Base-by-base conservation (phyloP, 495 filamentous ascomycete genomes). In the Aspergillus sparsus region DNA sequence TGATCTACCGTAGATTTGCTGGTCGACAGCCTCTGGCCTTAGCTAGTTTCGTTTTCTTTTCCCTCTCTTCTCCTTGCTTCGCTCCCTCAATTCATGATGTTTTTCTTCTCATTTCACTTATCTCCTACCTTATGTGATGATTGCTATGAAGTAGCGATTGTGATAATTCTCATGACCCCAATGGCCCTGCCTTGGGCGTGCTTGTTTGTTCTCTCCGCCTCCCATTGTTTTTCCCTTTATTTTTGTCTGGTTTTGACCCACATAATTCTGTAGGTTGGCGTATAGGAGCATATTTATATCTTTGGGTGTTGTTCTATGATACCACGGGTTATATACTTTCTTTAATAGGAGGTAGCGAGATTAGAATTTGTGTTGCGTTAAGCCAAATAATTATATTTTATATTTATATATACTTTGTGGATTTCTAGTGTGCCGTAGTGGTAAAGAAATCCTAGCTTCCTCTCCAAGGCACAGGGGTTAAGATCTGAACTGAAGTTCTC, bases 251-350 rank as follows among this genome's bases (percentile, higher is more conserved):
- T 47, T 47, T 47, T 15, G 44, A 21, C 9, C 44, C 44, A 10
- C 16, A 47, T 47, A 47, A 61, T 62, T 61, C 21, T 47, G 44
- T 53, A 34, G 57, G 51, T n/a, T 55, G 58, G 58, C 55, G 55
- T 61, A 52, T 32, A 59, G 10, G 53, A 32, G 41, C 50, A 35
- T 42, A 18, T 35, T 42, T 5, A 37, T 69, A 62, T 37, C 45
- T 53, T 16, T 51, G 21, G 21, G 47, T 49, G 33, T 62, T 60
- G 5, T 60, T 62, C 42, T 52, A 75, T 77, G 75, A 78, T 78
- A 78, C 75, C 74, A 76, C 67, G 66, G 67, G 63, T 60, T 65
- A 47, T 62, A 63, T 62, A 45, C 50, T 55, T 54, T 55, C 64
- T 63, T 51, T 31, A 16, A 53, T 62, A 27, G 18, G 7, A 46